Evolutionary conservation across 179 eudicot species (phyloP), one percentile per base, ranked within the genome.

Genomic region (Drosera spatulata): DNA sequence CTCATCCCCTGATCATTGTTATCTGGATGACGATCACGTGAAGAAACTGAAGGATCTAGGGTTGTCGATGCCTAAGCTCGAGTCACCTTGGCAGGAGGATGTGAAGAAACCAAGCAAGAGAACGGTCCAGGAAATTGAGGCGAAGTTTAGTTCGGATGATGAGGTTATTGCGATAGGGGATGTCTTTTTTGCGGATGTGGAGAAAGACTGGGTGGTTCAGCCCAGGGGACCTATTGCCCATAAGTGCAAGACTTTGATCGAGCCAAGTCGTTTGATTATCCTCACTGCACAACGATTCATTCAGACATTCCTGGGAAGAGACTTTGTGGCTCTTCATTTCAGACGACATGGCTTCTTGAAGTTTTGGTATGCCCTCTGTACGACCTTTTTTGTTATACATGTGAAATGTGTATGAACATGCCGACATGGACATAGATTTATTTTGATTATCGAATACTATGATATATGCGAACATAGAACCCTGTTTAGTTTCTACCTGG

Each of bases 201-300:
- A 94, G 58, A 79, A 68, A 60, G 96, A 83, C 13, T 83, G 95
- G 97, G 95, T 87, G 75, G 82, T 83, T 89, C 99, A 91, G 71
- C 91, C 97, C 0, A 95, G 99, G 51, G 99, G 99, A 65, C 99
- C 99, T 15, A 76, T 94, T 73, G 96, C 91, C 65, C 99, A 94
- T 69, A 76, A 73, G 66, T 94, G 99, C 61, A 83, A 70, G 77
- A 85, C 97, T 46, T 64, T 94, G 76, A 86, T 94, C 60, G 95
- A 94, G 73, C 97, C 99, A 0, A 91, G 94, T 61, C 88, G 83
- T 13, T 77, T 87, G 37, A 91, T 94, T 58, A 68, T 83, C 85
- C 77, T 91, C 47, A 91, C 97, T 56, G 95, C 99, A 8, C 99
- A 94, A 65, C 94, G 97, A 6, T 94, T 94, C 68, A 73, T 94